Evolutionary conservation across 2,329 filamentous ascomycete genomes (phyloP).

Genomic region (Botrytis byssoidea): DNA sequence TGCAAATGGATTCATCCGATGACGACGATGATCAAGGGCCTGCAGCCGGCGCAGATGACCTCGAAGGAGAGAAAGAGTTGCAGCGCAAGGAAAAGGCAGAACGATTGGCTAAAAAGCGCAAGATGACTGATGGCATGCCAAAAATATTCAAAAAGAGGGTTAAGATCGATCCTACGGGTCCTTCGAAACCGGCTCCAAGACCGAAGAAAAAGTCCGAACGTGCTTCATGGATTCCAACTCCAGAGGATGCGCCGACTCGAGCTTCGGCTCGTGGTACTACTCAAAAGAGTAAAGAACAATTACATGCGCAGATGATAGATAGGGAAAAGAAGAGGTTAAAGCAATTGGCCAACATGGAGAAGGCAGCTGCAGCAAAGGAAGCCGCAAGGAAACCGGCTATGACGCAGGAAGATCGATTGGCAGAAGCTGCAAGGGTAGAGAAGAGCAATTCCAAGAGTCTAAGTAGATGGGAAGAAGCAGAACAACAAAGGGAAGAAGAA

Average conservation of each 20-base stretch:
- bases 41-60: constrained; percentile 54
- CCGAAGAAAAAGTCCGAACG: constrained; percentile 70
- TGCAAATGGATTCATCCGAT: constrained; percentile 81
- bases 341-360: constrained; percentile 66
- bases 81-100: constrained; percentile 72
- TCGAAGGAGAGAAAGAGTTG: constrained; percentile 85
- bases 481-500: constrained; percentile 84
- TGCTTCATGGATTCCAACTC: constrained; percentile 65
- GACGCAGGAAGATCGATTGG: constrained; percentile 83
- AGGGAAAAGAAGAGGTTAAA: constrained; percentile 69
- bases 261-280: constrained; percentile 63
- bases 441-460: constrained; percentile 84
- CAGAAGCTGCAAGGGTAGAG: constrained; percentile 80
- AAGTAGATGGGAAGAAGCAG: constrained; percentile 90
- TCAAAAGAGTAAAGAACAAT: constrained; percentile 55
- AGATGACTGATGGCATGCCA: constrained; percentile 72
- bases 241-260: constrained; percentile 59
- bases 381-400: constrained; percentile 75
- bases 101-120: constrained; percentile 72
- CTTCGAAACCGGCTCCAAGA: constrained; percentile 41
- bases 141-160: constrained; percentile 72
- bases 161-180: constrained; percentile 60
- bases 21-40: constrained; percentile 78
- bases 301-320: constrained; percentile 70
- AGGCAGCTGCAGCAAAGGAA: constrained; percentile 59